Base-by-base conservation (phyloP, 768 basidiomycete genomes). In the Hebeloma cylindrosporum region DNA sequence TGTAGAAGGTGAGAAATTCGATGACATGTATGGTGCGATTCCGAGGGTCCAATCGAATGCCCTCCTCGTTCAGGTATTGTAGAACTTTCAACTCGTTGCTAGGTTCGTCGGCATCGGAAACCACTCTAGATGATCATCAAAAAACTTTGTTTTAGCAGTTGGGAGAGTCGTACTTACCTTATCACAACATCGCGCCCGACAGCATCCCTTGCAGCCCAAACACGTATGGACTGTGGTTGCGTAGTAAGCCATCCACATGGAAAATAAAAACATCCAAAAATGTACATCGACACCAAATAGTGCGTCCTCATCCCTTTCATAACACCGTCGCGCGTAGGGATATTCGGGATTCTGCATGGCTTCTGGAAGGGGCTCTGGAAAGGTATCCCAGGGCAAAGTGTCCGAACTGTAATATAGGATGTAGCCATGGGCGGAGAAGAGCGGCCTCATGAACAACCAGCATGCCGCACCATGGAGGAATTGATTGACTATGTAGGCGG, bases 381-480 rank as follows among this genome's bases (percentile, higher is more conserved):
- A 10, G 0, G 30, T 7, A 11, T 30, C 38, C 1, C 20, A 30
- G 2, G 18, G 26, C 3, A 25, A 22, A 14, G 27, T 14, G 4
- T n/a, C n/a, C n/a, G 17, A 14, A 7, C 33, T 49, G 0, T 5
- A 13, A 18, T 48, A 51, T 2, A 56, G 26, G 0, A n/a, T 44
- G 29, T 56, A 56, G 0, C 51, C 54, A 2, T 43, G 37, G 14
- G 45, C 21, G 9, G 54, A 51, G 36, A 56, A 57, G 47, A 50
- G 54, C 5, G 52, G 52, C 1, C 11, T 9, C 20, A 54, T 22
- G 18, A 57, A 52, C 26, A 59, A 10, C 61, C 62, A 55, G n/a
- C n/a, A n/a, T n/a, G n/a, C n/a, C n/a, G n/a, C n/a, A n/a, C n/a
- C n/a, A n/a, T n/a, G n/a, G n/a, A n/a, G n/a, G n/a, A n/a, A n/a